phyloP scores from a whole-genome alignment of 2,329 filamentous ascomycete genomes.

The Neofusicoccum cordaticola region DNA sequence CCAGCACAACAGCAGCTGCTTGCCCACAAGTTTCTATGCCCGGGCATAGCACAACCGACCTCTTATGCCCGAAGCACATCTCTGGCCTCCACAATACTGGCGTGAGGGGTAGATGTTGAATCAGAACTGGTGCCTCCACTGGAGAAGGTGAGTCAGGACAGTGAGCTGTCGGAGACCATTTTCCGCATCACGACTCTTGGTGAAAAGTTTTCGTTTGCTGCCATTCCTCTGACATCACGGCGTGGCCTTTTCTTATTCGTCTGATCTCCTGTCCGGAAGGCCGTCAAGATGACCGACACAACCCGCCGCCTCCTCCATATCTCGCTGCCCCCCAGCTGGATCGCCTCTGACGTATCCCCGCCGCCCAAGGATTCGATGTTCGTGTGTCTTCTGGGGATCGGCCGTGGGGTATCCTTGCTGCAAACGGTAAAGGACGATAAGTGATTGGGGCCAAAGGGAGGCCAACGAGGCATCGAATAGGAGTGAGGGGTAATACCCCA shows the following conservation, averaged over 20 bases:
- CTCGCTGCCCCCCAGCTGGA: background rate
- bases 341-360: background rate
- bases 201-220: constrained; percentile 8
- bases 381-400: constrained; percentile 2
- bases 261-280: background rate
- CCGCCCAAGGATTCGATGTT: background rate
- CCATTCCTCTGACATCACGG: background rate
- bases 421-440: background rate
- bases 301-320: background rate
- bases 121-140: constrained; percentile 2
- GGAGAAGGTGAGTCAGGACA: constrained; percentile 7
- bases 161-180: constrained; percentile 6
- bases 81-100: constrained; percentile 3
- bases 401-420: constrained; percentile 3
- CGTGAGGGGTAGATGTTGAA: constrained; percentile 9
- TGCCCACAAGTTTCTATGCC: constrained; percentile 1
- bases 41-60: constrained; percentile 1
- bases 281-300: background rate
- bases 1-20: constrained; percentile 3
- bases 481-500: background rate
- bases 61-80: constrained; percentile 3
- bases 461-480: constrained; percentile 1
- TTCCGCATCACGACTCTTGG: background rate
- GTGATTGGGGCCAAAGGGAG: background rate
- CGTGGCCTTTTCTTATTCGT: background rate